Percentiles rank a stretch among this genome's conserved stretches.
These are phyloP conservation scores for Suillus decipiens DNA, from an alignment of 768 basidiomycete species.

Conservation along the genomic window DNA sequence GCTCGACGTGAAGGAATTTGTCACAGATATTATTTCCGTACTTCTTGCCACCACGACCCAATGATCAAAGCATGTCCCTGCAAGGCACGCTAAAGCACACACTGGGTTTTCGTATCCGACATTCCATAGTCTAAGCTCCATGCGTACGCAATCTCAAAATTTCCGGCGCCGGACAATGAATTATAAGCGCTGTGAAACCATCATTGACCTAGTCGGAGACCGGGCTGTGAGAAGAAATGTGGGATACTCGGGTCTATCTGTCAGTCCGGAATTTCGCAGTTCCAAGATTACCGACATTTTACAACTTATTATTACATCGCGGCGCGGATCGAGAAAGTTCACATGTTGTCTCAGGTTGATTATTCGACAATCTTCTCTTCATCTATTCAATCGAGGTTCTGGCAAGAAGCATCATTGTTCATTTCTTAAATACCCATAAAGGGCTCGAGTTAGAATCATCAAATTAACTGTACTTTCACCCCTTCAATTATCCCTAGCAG, in stretches of 20 bases:
- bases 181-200: not conserved
- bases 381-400: not conserved
- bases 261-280: not conserved
- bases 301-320: not conserved
- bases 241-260: not conserved
- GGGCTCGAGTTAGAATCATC: not conserved
- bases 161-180: not conserved
- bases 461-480: not conserved
- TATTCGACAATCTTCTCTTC: constrained; percentile 3
- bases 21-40: not conserved
- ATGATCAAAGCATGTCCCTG: not conserved
- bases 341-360: not conserved
- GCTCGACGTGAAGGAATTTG: not conserved
- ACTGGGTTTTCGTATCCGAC: not conserved
- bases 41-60: not conserved
- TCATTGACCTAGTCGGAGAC: not conserved
- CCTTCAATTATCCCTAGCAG: not conserved
- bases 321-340: constrained; percentile 3
- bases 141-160: not conserved
- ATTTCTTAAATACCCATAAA: not conserved
- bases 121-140: not conserved
- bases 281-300: not conserved
- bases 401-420: not conserved
- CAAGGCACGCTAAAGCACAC: not conserved
- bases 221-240: not conserved